A percentile compares a stretch with the other conserved stretches of the same genome.
Conservation (phyloP, 352 stramenopile species). For the Peronospora destructor region DNA sequence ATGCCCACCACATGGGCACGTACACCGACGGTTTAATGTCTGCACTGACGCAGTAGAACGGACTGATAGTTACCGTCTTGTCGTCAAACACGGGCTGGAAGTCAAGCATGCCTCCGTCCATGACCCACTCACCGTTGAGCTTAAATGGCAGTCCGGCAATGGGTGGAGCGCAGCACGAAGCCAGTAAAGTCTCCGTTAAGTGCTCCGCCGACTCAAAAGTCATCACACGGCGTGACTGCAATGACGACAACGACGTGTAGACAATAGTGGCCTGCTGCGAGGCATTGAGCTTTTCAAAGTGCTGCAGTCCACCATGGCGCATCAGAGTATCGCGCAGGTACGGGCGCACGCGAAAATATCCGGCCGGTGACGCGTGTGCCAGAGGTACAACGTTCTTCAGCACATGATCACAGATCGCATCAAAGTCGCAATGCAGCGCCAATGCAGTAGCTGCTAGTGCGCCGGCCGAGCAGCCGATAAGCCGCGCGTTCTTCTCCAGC, state of each 20-base stretch:
- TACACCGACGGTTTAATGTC: slow-evolving; percentile 88
- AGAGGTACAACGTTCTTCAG: slow-evolving; percentile 44
- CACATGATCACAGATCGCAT: slow-evolving; percentile 60
- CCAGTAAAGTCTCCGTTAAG: slow-evolving; percentile 54
- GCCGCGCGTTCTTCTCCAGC: slow-evolving; percentile 44
- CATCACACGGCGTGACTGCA: slow-evolving; percentile 56
- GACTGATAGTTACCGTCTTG: slow-evolving; percentile 72
- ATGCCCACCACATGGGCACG: slow-evolving; percentile 28
- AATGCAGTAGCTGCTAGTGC: slow-evolving; percentile 64
- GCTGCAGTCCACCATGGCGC: slow-evolving; percentile 33
- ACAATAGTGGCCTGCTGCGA: slow-evolving; percentile 48
- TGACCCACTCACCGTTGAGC: slow-evolving; percentile 78
- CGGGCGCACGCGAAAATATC: slow-evolving; percentile 58
- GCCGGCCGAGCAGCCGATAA: slow-evolving; percentile 78
- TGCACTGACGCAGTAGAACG: slow-evolving; percentile 82
- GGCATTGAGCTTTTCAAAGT: slow-evolving; percentile 45
- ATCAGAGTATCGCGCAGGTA: slow-evolving; percentile 56
- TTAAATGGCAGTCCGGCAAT: slow-evolving; percentile 81
- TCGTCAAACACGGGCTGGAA: slow-evolving; percentile 74
- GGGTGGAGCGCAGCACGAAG: slow-evolving; percentile 71
- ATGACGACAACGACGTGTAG: slow-evolving; percentile 68
- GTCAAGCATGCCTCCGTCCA: slow-evolving; percentile 79
- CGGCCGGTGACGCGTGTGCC: slow-evolving; percentile 41
- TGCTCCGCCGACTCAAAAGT: slow-evolving; percentile 61
- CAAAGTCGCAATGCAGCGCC: slow-evolving; percentile 67